Evolutionary conservation across 305 asterid genomes (phyloP), one percentile per base, ranked within the genome.

Genomic region (Fraxinus greggii): DNA sequence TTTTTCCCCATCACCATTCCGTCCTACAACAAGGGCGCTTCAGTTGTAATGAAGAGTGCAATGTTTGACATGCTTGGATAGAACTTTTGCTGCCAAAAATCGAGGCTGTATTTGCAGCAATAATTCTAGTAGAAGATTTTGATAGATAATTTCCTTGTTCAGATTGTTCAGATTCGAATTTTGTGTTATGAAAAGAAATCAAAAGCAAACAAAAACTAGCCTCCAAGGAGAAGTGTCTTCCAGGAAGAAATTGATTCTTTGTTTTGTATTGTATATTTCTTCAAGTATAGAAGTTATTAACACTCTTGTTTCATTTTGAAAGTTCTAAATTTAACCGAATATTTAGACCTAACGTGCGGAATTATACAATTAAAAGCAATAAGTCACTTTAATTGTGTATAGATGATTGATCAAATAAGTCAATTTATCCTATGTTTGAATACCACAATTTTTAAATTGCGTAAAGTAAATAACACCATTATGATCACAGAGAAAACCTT

Each of bases 1-100:
- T 90, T 89, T 85, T 90, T 90, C 89, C 93, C 93, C 48, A 81
- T 82, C 33, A 89, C 93, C 33, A 84, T 89, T 77, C 87, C 90
- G 7, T 89, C 93, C 5, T 90, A 90, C 80, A 87, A 79, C 35
- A 75, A 83, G 38, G 88, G 88, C n/a, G 48, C 90, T 54, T 85
- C 90, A 0, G 88, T 86, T 76, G 92, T 89, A 9, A 89, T 89
- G 86, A 89, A 89, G 89, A 89, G 88, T 23, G 92, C 92, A 77
- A 87, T 89, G 90, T 89, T 89, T 42, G 92, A 89, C 72, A 86
- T 87, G 92, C 88, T 89, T 78, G 79, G 90, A 13, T 87, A 81
- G 79, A 17, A n/a, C 67, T 5, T 31, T n/a, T 70, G 42, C 24
- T 15, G 35, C 74, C 9, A 67, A 65, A 26, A 63, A 12, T 63